Conservation (phyloP, 2,329 filamentous ascomycete genomes). For the Nannizzia gypsea region DNA sequence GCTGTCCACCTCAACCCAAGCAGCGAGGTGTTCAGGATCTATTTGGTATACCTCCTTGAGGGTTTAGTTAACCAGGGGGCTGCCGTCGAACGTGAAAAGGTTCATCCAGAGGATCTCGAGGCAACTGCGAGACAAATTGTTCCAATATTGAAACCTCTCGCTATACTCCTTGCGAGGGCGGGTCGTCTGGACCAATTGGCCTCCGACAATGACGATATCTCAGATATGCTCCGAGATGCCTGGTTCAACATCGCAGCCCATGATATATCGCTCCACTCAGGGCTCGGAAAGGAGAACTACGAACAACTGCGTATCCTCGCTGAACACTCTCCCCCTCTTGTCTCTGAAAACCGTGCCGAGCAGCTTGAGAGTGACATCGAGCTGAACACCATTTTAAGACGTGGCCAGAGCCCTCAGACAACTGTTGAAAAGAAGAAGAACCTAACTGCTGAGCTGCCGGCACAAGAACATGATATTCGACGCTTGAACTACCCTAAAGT, state of each 20-base stretch:
- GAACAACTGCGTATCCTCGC: conserved; percentile 75
- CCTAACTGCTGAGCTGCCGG: conserved; percentile 61
- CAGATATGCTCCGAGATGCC: conserved; percentile 69
- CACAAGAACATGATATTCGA: conserved; percentile 66
- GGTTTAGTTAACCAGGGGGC: conserved; percentile 85
- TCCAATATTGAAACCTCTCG: conserved; percentile 76
- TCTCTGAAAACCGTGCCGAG: conserved; percentile 78
- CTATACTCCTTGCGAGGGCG: conserved; percentile 58
- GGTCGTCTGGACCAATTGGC: conserved; percentile 18
- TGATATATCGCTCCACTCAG: conserved; percentile 67
- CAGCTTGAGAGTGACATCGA: conserved; percentile 94
- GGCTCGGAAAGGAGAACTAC: conserved; percentile 58
- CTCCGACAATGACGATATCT: conserved; percentile 50
- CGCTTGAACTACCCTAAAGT: conserved; percentile 77
- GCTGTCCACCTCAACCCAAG: conserved; percentile 55
- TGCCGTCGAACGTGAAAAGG: conserved; percentile 59
- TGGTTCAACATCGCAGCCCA: conserved; percentile 99
- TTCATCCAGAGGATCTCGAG: conserved; percentile 66
- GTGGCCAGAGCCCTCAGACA: conserved; percentile 65
- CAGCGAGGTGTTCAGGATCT: conserved; percentile 69
- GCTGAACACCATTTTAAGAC: conserved; percentile 80
- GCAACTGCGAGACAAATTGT: conserved; percentile 77
- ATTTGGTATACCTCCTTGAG: conserved; percentile 72
- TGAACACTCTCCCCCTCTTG: conserved; percentile 71
- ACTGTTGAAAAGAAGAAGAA: conserved; percentile 69